Evolutionary conservation across 306 rosid species (phyloP), one percentile per base, ranked within the genome.

Genomic region (Casuarina cunninghamiana): DNA sequence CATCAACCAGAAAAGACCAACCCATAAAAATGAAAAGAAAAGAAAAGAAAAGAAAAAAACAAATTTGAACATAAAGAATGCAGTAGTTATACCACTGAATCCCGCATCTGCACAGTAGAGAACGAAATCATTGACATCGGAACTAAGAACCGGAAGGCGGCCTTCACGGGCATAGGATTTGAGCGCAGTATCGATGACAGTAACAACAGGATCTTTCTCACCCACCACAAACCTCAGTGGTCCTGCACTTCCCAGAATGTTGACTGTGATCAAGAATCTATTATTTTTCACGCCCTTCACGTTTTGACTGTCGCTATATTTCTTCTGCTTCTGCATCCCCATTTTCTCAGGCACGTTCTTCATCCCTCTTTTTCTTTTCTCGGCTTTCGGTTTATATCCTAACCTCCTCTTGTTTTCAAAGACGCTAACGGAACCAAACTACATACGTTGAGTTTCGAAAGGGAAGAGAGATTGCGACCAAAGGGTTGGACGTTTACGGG

Each of bases 151-250:
- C 1, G 81, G 88, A 9, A 84, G 83, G 53, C 84, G 50, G 55
- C 78, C 88, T 53, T 76, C 75, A 2, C 82, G 80, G 7, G 84
- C 84, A 50, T 87, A 81, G 15, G 82, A 58, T 35, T 77, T 69
- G 44, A 87, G 84, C 42, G 84, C 77, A 10, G 80, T 75, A n/a
- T 81, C 75, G 26, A 81, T 77, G 38, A 81, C 86, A 2, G 5
- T 17, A 21, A 74, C 60, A 35, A 87, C 86, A 0, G 42, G n/a
- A 41, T 84, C 84, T 2, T 70, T 78, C 17, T 84, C 86, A 2
- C 79, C 73, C 76, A 77, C 86, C 53, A 87, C 79, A 48, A 84
- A 82, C 44, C 86, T 77, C 46, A 87, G 10, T 13, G 90, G 84
- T 5, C 88, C 71, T 17, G 71, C 71, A 35, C 71, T 67, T 43